Conservation (phyloP, 352 stramenopile genomes). For the Phytophthora citrophthora region DNA sequence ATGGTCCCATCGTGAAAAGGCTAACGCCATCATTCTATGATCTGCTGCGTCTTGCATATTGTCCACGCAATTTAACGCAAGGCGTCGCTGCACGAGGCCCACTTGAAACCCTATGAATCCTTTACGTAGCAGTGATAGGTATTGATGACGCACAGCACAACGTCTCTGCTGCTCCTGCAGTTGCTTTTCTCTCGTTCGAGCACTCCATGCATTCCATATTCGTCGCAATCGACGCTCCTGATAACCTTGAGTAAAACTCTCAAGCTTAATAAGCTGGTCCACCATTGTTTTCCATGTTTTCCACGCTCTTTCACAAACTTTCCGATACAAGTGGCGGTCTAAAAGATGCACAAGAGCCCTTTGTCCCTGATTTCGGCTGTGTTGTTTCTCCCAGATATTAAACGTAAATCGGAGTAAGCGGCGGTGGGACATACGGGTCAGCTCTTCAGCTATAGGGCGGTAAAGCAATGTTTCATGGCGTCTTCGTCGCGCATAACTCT, state of each 20-base stretch:
- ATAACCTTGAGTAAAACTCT: conserved; percentile 13
- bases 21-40: conserved; percentile 4
- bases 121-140: conserved; percentile 28
- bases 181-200: conserved; percentile 19
- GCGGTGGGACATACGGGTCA: conserved; percentile 10
- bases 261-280: conserved; percentile 15
- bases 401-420: conserved; percentile 22
- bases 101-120: conserved; percentile 24
- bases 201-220: conserved; percentile 35
- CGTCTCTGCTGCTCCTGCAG: conserved; percentile 30
- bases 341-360: conserved; percentile 19
- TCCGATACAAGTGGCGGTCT: conserved; percentile 32
- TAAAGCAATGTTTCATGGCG: conserved; percentile 19
- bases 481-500: conserved; percentile 11
- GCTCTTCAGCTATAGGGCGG: conserved; percentile 4
- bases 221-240: conserved; percentile 15
- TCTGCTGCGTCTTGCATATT: conserved; percentile 28
- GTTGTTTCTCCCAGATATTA: conserved; percentile 20
- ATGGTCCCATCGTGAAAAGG: conserved; percentile 30
- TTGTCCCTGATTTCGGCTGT: conserved; percentile 4
- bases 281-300: conserved; percentile 20
- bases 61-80: conserved; percentile 16
- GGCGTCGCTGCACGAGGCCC: conserved; percentile 8
- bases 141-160: conserved; percentile 34
- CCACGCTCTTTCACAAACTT: conserved; percentile 30